These are phyloP conservation scores for Phytophthora fragariae DNA, from an alignment of 352 stramenopile species.

Conservation along the genomic window DNA sequence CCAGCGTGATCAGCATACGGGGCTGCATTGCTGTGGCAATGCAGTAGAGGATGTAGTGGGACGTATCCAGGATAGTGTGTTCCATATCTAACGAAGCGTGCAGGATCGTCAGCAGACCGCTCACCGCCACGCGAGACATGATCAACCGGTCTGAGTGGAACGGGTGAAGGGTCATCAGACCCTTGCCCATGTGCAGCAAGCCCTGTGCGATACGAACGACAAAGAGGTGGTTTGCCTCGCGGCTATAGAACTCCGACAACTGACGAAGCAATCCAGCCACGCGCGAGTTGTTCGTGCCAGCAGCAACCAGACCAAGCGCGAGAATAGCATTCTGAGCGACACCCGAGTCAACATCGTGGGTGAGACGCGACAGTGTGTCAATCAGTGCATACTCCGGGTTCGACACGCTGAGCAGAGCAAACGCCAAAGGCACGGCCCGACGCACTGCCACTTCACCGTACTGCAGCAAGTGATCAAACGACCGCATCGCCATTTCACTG, in stretches of 20 bases:
- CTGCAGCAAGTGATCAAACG: slow-evolving; percentile 99
- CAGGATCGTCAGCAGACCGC: slow-evolving; percentile 95
- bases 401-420: slow-evolving; percentile 97
- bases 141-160: slow-evolving; percentile 97
- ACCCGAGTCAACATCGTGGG: slow-evolving; percentile 97
- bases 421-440: slow-evolving; percentile 96
- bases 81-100: slow-evolving; percentile 98
- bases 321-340: slow-evolving; percentile 98
- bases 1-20: slow-evolving; percentile 98
- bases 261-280: slow-evolving; percentile 97
- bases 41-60: slow-evolving; percentile 99
- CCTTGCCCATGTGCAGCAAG: slow-evolving; percentile 99
- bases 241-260: slow-evolving; percentile 98
- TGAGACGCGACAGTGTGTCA: slow-evolving; percentile 98
- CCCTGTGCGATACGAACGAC: slow-evolving; percentile 99
- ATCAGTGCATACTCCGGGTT: slow-evolving; percentile 97
- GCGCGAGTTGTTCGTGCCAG: slow-evolving; percentile 99
- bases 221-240: slow-evolving; percentile 98
- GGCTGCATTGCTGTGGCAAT: slow-evolving; percentile 98
- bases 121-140: slow-evolving; percentile 93
- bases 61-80: slow-evolving; percentile 98
- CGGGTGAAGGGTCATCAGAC: slow-evolving; percentile 97
- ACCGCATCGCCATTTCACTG: slow-evolving; percentile 98
- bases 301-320: slow-evolving; percentile 95
- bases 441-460: slow-evolving; percentile 99